Evolutionary conservation across 495 filamentous ascomycete genomes (phyloP).

Genomic region (Pseudevernia furfuracea): DNA sequence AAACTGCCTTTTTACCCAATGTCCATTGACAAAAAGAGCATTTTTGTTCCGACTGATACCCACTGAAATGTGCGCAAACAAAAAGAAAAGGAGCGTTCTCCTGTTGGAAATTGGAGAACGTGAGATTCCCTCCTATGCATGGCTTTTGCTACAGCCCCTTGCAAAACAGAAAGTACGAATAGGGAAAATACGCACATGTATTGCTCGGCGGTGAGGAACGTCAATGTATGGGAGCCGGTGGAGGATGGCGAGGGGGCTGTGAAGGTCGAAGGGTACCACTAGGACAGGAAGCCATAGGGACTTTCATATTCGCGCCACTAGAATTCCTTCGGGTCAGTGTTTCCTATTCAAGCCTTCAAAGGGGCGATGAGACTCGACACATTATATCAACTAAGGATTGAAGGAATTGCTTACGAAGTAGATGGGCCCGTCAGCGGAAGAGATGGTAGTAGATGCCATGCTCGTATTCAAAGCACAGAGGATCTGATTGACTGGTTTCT

Average conservation of each 20-base stretch:
- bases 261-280: slow-evolving; percentile 35
- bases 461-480: background rate
- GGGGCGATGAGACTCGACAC: background rate
- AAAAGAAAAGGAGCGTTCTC: too few species aligned
- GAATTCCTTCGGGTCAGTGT: background rate
- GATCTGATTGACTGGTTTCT: background rate
- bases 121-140: too few species aligned
- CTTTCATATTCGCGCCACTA: slow-evolving; percentile 28
- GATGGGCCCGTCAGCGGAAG: slow-evolving; percentile 23
- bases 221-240: slow-evolving; percentile 12
- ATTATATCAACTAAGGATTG: background rate
- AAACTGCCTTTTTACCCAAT: too few species aligned
- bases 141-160: too few species aligned
- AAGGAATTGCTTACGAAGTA: slow-evolving; percentile 26
- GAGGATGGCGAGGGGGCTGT: slow-evolving; percentile 21
- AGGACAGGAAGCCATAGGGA: slow-evolving; percentile 32
- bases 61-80: too few species aligned
- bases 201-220: slow-evolving; percentile 32
- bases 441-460: slow-evolving; percentile 6
- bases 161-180: too few species aligned
- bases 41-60: too few species aligned
- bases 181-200: slow-evolving; percentile 36
- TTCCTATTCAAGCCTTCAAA: background rate
- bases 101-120: too few species aligned
- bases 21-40: too few species aligned